These are phyloP conservation scores for Solanum stenotomum DNA, from an alignment of 257 asterid species.

Conservation along the genomic window DNA sequence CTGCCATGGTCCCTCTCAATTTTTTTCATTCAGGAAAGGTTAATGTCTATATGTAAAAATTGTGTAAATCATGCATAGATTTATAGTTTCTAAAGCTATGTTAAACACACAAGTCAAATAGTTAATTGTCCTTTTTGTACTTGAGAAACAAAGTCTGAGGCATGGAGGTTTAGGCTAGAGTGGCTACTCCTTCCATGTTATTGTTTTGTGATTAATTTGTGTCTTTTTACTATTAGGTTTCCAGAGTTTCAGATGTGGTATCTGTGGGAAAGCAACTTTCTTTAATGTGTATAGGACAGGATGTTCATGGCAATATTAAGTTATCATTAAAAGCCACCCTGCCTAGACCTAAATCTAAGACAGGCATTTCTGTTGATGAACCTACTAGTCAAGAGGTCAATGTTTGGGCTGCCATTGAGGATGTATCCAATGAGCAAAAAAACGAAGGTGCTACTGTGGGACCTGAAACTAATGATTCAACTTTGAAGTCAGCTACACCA, in stretches of 20 bases:
- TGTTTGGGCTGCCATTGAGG: slow-evolving; percentile 24
- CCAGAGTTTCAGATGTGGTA: slow-evolving; percentile 65
- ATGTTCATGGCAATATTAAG: slow-evolving; percentile 76
- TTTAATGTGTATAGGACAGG: slow-evolving; percentile 85
- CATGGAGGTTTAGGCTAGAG: not conserved
- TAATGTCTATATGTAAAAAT: not conserved
- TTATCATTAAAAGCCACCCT: slow-evolving; percentile 79
- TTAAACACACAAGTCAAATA: not conserved
- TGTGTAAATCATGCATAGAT: not conserved
- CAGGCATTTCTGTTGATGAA: slow-evolving; percentile 1
- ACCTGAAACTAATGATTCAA: slow-evolving; percentile 12
- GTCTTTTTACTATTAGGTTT: slow-evolving; percentile 43
- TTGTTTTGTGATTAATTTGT: not conserved
- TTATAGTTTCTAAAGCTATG: not conserved
- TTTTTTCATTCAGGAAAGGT: not conserved
- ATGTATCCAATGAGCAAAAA: slow-evolving; percentile 21
- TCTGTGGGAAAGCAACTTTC: slow-evolving; percentile 66
- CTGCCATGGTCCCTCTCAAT: not conserved
- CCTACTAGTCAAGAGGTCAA: slow-evolving; percentile 21
- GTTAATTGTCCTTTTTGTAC: not conserved
- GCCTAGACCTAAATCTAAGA: slow-evolving; percentile 28
- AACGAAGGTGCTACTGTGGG: slow-evolving; percentile 14
- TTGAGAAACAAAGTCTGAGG: not conserved
- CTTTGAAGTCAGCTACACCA: slow-evolving; percentile 24
- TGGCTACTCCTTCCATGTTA: not conserved